phyloP scores from a whole-genome alignment of 1,284 basidiomycete genomes.

The Marasmius tenuissimus region DNA sequence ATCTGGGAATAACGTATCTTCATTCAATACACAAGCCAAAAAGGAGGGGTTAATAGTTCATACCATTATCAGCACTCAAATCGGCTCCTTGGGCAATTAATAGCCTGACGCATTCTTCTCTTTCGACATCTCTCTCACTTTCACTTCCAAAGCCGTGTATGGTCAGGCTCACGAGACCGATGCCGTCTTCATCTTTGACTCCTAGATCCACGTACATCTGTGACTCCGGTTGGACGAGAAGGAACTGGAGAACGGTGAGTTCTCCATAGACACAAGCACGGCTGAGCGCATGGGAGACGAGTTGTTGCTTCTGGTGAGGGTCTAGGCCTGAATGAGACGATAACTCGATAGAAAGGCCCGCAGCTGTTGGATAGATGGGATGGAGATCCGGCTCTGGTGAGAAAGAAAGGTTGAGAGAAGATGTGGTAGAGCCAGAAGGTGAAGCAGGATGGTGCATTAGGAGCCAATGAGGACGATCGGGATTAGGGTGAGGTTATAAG shows the following conservation, averaged over 20 bases:
- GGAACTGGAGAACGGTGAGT: conserved; percentile 66
- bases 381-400: conserved; percentile 73
- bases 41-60: conserved; percentile 24
- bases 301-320: conserved; percentile 62
- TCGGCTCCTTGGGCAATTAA: conserved; percentile 81
- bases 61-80: conserved; percentile 67
- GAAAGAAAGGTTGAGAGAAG: conserved; percentile 44
- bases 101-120: conserved; percentile 84
- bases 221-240: conserved; percentile 68
- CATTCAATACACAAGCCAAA: conserved; percentile 4
- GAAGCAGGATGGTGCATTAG: neutral
- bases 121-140: conserved; percentile 78
- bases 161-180: conserved; percentile 76
- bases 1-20: conserved; percentile 40
- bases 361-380: conserved; percentile 69
- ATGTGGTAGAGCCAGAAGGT: neutral
- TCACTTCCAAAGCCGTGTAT: conserved; percentile 84
- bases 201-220: conserved; percentile 69
- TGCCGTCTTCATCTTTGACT: conserved; percentile 79
- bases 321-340: conserved; percentile 66
- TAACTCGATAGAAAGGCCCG: conserved; percentile 61
- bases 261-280: conserved; percentile 79
- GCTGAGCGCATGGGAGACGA: conserved; percentile 68
- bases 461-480: neutral
- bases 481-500: neutral